Evolutionary conservation across 495 filamentous ascomycete species (phyloP).

Genomic region (Trichoderma orchidacearum): DNA sequence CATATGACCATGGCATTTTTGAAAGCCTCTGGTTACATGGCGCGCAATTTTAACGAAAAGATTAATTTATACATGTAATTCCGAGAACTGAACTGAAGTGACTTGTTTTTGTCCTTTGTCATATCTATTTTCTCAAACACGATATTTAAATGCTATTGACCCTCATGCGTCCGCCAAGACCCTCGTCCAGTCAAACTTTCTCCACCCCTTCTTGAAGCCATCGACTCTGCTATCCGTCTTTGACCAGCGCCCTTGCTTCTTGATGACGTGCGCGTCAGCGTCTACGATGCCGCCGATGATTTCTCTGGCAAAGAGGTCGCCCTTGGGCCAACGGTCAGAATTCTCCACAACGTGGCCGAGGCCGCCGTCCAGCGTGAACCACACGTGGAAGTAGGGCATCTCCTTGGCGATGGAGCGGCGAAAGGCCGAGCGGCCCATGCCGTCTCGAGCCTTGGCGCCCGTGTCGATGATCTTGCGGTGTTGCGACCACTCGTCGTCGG

Average conservation of each 20-base stretch:
- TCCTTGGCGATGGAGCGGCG: constrained; percentile 76
- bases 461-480: constrained; percentile 93
- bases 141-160: too few species aligned
- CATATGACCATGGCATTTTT: too few species aligned
- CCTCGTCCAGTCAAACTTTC: constrained; percentile 92
- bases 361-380: constrained; percentile 87
- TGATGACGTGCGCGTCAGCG: constrained; percentile 67
- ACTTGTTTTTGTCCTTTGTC: too few species aligned
- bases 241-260: constrained; percentile 83
- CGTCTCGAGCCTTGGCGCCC: constrained; percentile 46
- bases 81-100: too few species aligned
- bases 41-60: too few species aligned
- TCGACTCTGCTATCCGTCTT: constrained; percentile 49
- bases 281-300: constrained; percentile 91
- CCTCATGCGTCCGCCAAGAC: constrained; percentile 36
- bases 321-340: constrained; percentile 71
- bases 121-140: too few species aligned
- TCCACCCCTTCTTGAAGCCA: constrained; percentile 72
- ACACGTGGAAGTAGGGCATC: constrained; percentile 98
- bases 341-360: constrained; percentile 91
- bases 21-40: too few species aligned
- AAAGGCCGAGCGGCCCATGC: constrained; percentile 72
- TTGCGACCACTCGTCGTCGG: constrained; percentile 89
- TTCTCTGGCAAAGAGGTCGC: constrained; percentile 88
- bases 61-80: too few species aligned